phyloP scores from a whole-genome alignment of 305 asterid genomes.

The Fraxinus greggii region DNA sequence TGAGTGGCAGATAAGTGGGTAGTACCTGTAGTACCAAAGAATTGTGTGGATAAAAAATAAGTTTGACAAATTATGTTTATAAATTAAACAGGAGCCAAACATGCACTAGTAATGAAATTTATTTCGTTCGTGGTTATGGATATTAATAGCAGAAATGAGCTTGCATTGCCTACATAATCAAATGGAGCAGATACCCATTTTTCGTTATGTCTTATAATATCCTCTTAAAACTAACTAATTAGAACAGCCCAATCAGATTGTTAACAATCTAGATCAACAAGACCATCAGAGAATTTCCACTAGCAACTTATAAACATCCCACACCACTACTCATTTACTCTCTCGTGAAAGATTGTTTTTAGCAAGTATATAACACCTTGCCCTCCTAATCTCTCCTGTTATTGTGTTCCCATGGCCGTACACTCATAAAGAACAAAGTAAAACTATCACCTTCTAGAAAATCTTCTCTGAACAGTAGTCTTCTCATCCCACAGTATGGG shows the following conservation, averaged over 20 bases:
- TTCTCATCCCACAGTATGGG: conserved; percentile 47
- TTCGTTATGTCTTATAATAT: not conserved
- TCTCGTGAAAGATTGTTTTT: not conserved
- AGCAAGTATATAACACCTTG: not conserved
- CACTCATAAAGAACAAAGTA: conserved; percentile 13
- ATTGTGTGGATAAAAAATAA: not conserved
- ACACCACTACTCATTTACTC: not conserved
- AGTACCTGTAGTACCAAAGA: not conserved
- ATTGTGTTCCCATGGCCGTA: not conserved
- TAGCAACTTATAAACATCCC: not conserved
- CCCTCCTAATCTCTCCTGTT: not conserved
- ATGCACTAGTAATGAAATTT: not conserved
- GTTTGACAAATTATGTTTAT: not conserved
- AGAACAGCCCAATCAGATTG: not conserved
- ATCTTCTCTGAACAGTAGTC: conserved; percentile 18
- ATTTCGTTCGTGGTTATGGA: not conserved
- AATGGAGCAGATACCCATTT: not conserved
- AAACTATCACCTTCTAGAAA: conserved; percentile 37
- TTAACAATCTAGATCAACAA: conserved; percentile 3
- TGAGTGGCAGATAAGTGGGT: not conserved
- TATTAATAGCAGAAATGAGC: not conserved
- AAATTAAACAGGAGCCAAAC: not conserved
- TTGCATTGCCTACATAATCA: not conserved
- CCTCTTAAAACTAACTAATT: not conserved
- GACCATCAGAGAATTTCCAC: not conserved